A percentile compares a stretch with the other conserved stretches of the same genome.
Evolutionary conservation across 139 green algal genomes (phyloP).

Genomic region (Chlamydomonas sphaeroides): DNA sequence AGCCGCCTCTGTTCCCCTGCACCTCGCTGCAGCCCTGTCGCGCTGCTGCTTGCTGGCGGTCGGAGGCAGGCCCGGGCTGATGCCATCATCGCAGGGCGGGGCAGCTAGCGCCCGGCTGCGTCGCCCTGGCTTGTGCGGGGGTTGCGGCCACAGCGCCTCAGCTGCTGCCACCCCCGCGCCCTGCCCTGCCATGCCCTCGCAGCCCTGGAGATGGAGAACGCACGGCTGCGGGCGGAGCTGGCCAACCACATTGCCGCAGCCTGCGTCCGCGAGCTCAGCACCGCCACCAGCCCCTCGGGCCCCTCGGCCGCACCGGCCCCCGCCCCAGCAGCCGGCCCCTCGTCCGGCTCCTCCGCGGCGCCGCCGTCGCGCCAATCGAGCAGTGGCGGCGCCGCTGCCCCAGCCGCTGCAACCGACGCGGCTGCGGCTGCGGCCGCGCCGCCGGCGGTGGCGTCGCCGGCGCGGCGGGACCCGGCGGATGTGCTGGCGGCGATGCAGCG

Average conservation of each 20-base stretch:
- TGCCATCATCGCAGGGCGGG: too few species aligned
- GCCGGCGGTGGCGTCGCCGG: constrained; percentile 34
- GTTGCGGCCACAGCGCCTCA: too few species aligned
- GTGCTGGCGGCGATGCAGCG: constrained; percentile 46
- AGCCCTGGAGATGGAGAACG: constrained; percentile 72
- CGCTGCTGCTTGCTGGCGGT: too few species aligned
- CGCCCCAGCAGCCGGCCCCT: not conserved
- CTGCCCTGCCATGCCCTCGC: not conserved
- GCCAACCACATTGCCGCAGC: constrained; percentile 54
- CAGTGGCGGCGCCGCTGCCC: too few species aligned
- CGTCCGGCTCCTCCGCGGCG: not conserved
- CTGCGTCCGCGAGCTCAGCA: constrained; percentile 41
- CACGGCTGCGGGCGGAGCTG: constrained; percentile 71
- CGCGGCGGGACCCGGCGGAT: constrained; percentile 43
- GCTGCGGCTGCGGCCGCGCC: not conserved
- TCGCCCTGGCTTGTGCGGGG: too few species aligned
- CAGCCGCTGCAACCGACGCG: not conserved
- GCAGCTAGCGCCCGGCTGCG: too few species aligned
- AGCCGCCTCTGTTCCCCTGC: too few species aligned
- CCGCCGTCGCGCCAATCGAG: not conserved
- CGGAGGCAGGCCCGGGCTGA: too few species aligned
- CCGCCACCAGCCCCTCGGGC: not conserved
- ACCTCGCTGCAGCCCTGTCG: too few species aligned
- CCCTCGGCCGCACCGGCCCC: not conserved
- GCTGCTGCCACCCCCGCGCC: too few species aligned